These are phyloP conservation scores for Nannizziopsis barbatae DNA, from an alignment of 2,329 filamentous ascomycete species.

Conservation along the genomic window DNA sequence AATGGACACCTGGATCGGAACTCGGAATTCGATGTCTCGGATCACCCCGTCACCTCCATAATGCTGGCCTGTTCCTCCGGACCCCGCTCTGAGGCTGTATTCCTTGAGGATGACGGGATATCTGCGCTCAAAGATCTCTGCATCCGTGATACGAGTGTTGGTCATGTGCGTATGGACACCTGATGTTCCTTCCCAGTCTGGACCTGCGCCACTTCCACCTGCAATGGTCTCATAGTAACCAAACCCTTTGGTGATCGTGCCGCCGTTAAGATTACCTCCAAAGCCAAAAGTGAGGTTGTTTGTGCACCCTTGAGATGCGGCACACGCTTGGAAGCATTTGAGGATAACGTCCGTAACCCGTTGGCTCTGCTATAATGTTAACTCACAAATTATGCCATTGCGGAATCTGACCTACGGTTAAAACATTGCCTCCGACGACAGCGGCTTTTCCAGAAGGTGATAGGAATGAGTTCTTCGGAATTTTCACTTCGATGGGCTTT, in stretches of 20 bases:
- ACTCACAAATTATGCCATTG: background rate
- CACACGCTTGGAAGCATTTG: slow-evolving; percentile 62
- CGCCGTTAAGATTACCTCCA: slow-evolving; percentile 51
- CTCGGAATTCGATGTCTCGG: slow-evolving; percentile 69
- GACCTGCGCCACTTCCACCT: slow-evolving; percentile 62
- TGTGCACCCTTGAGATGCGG: slow-evolving; percentile 63
- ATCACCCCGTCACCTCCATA: slow-evolving; percentile 66
- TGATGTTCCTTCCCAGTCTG: slow-evolving; percentile 59
- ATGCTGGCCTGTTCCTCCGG: slow-evolving; percentile 55
- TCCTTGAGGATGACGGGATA: slow-evolving; percentile 64
- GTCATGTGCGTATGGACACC: slow-evolving; percentile 82
- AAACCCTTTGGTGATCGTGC: slow-evolving; percentile 50
- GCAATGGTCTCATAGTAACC: slow-evolving; percentile 78
- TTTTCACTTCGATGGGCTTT: slow-evolving; percentile 57
- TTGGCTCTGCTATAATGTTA: slow-evolving; percentile 39
- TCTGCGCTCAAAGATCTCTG: slow-evolving; percentile 65
- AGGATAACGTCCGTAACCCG: slow-evolving; percentile 68
- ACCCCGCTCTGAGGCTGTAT: slow-evolving; percentile 54
- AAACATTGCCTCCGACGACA: slow-evolving; percentile 66
- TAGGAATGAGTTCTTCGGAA: slow-evolving; percentile 60
- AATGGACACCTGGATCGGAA: slow-evolving; percentile 65
- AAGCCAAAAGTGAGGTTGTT: slow-evolving; percentile 73
- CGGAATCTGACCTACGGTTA: slow-evolving; percentile 41
- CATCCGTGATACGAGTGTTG: slow-evolving; percentile 72
- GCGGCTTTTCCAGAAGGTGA: slow-evolving; percentile 61